A percentile compares a stretch with the other conserved stretches of the same genome.
These are phyloP conservation scores for Millerago galiae DNA, from an alignment of 805 yeast species.

Conservation along the genomic window DNA sequence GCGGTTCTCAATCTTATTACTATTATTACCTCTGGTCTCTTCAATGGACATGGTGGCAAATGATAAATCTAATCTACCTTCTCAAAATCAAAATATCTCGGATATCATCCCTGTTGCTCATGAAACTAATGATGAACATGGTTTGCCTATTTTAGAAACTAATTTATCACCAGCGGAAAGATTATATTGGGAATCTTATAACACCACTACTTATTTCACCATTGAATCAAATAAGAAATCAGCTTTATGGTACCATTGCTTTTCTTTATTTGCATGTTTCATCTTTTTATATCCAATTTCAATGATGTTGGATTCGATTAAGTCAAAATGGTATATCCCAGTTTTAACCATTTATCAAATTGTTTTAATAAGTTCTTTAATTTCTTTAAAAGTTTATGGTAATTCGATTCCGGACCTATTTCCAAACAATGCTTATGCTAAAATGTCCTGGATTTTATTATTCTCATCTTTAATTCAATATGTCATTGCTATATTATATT, in stretches of 20 bases:
- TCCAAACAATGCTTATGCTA: slow-evolving; percentile 69
- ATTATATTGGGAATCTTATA: slow-evolving; percentile 70
- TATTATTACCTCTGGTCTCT: too few relatives aligned
- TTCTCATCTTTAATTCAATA: slow-evolving; percentile 49
- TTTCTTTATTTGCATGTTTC: slow-evolving; percentile 36
- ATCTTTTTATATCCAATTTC: slow-evolving; percentile 61
- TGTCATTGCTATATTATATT: slow-evolving; percentile 42
- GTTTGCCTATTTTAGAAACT: slow-evolving; percentile 65
- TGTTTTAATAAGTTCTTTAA: slow-evolving; percentile 42
- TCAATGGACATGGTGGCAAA: background rate
- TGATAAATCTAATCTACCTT: background rate
- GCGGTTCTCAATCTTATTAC: too few relatives aligned
- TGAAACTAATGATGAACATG: slow-evolving; percentile 48
- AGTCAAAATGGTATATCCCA: slow-evolving; percentile 54
- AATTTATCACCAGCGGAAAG: slow-evolving; percentile 65
- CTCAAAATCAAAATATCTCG: slow-evolving; percentile 7
- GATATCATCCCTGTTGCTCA: slow-evolving; percentile 39
- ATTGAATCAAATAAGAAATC: slow-evolving; percentile 41
- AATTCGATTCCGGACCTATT: slow-evolving; percentile 59
- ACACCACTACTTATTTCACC: slow-evolving; percentile 70
- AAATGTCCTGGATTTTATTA: slow-evolving; percentile 56
- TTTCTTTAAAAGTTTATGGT: slow-evolving; percentile 51
- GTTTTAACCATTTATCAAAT: slow-evolving; percentile 44
- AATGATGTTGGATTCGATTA: slow-evolving; percentile 55
- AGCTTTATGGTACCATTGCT: slow-evolving; percentile 51